Conservation (phyloP, 768 basidiomycete species). For the Panaeolus cyanescens region DNA sequence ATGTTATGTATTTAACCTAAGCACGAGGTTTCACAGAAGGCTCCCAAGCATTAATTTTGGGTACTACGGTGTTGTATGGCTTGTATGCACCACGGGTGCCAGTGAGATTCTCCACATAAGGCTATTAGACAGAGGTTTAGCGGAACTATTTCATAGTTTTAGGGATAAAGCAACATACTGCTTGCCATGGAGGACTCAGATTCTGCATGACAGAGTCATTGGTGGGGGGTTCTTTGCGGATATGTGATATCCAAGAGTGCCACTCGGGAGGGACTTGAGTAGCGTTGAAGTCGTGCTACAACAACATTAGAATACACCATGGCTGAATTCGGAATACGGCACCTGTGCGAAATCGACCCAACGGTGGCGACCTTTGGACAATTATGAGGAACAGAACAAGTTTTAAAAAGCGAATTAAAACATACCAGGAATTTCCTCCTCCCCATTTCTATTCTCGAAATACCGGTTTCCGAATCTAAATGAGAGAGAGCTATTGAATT, state of each 20-base stretch:
- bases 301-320: slow-evolving; percentile 3
- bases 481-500: slow-evolving; percentile 9
- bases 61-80: slow-evolving; percentile 82
- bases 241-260: slow-evolving; percentile 95
- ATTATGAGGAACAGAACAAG: slow-evolving; percentile 3
- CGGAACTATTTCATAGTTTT: slow-evolving; percentile 1
- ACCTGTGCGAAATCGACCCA: slow-evolving; percentile 96
- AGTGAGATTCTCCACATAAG: slow-evolving; percentile 86
- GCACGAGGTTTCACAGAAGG: slow-evolving; percentile 64
- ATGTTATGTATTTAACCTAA: slow-evolving; percentile 17
- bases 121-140: slow-evolving; percentile 44
- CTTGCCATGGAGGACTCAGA: slow-evolving; percentile 77
- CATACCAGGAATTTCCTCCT: slow-evolving; percentile 88
- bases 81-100: slow-evolving; percentile 92
- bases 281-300: slow-evolving; percentile 84
- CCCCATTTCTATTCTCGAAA: slow-evolving; percentile 86
- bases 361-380: slow-evolving; percentile 78
- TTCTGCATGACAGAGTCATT: slow-evolving; percentile 74
- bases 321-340: slow-evolving; percentile 3
- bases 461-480: slow-evolving; percentile 92
- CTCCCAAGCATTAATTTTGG: slow-evolving; percentile 85
- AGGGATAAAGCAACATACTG: slow-evolving; percentile 53
- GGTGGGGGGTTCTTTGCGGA: slow-evolving; percentile 79
- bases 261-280: slow-evolving; percentile 94
- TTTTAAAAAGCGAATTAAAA: slow-evolving; percentile 2